phyloP scores from a whole-genome alignment of 1,284 basidiomycete genomes.

The Cutaneotrichosporon sp. region DNA sequence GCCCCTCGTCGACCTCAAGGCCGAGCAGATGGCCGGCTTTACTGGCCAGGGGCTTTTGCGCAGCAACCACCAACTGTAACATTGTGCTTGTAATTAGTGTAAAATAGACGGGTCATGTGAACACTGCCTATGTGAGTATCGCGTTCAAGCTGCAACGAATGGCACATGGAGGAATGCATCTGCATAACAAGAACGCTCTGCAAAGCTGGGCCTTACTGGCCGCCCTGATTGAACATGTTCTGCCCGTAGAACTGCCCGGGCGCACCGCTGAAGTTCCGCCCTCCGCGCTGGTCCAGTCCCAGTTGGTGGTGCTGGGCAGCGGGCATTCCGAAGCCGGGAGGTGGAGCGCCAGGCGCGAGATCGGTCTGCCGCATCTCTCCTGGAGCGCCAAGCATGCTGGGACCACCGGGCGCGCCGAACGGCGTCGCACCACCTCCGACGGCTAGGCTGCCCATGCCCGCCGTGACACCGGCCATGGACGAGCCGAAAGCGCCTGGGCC shows the following conservation, averaged over 20 bases:
- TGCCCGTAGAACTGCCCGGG: neutral
- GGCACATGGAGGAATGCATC: neutral
- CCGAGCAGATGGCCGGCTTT: conserved; percentile 5
- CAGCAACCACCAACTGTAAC: conserved; percentile 3
- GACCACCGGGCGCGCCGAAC: conserved; percentile 4
- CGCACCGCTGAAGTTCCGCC: neutral
- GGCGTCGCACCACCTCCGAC: neutral
- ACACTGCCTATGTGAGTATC: neutral
- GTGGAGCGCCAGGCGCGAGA: conserved; percentile 1
- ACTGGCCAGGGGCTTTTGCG: conserved; percentile 21
- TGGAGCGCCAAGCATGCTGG: conserved; percentile 1
- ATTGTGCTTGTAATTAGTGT: conserved; percentile 3
- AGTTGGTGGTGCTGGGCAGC: neutral
- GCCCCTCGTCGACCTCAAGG: conserved; percentile 13
- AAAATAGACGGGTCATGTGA: neutral
- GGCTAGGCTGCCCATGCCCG: neutral
- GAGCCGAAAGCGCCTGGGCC: neutral
- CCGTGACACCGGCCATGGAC: conserved; percentile 3
- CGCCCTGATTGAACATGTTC: conserved; percentile 1
- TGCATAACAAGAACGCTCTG: neutral
- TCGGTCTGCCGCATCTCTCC: neutral
- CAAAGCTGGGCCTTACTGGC: neutral
- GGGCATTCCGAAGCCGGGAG: neutral
- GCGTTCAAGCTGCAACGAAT: neutral
- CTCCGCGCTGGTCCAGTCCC: conserved; percentile 2